phyloP scores from a whole-genome alignment of 2,329 filamentous ascomycete genomes.

The Botrytis cinerea region DNA sequence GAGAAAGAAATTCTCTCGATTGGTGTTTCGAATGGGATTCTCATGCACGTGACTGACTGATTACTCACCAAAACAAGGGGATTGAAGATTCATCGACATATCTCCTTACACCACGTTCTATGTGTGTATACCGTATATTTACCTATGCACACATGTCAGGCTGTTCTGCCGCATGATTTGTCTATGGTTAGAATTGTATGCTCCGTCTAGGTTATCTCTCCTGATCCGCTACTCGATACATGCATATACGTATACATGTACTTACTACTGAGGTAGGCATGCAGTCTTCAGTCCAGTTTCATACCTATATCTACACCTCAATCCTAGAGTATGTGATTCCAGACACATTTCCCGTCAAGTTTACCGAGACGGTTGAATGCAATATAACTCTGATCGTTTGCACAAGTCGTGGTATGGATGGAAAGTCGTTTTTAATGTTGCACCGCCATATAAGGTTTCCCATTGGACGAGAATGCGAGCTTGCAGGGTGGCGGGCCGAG shows the following conservation, averaged over 20 bases:
- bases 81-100: background rate
- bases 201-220: background rate
- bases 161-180: background rate
- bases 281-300: conserved; percentile 1
- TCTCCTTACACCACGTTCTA: background rate
- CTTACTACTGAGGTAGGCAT: background rate
- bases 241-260: background rate
- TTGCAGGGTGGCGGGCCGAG: background rate
- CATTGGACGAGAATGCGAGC: conserved; percentile 10
- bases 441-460: background rate
- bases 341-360: background rate
- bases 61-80: background rate
- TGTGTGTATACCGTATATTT: background rate
- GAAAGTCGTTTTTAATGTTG: background rate
- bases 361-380: background rate
- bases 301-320: background rate
- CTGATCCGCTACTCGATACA: background rate
- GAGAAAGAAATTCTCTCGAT: background rate
- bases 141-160: background rate
- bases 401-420: background rate
- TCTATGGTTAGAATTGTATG: background rate
- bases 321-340: background rate
- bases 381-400: background rate
- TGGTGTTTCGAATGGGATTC: background rate
- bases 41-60: conserved; percentile 8